Evolutionary conservation across 225 moss, liverwort and hornwort species (phyloP), one percentile per base, ranked within the genome.

Genomic region (Antitrichia curtipendula): DNA sequence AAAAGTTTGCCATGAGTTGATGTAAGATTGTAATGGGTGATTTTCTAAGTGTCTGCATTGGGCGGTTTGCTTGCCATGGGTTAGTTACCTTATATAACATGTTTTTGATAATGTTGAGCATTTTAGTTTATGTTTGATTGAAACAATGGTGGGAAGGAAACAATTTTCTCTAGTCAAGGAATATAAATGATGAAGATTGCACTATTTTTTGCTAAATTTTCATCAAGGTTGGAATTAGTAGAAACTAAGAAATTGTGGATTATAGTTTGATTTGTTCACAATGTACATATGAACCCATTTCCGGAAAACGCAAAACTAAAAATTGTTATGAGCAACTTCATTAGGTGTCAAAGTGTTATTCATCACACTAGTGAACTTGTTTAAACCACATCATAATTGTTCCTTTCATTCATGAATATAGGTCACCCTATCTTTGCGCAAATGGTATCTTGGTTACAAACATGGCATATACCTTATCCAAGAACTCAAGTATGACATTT

Each of bases 381-480:
- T 20, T 19, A 19, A 5, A n/a, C 20, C 5, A 65, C 11, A 65
- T 66, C 7, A n/a, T 6, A n/a, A n/a, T n/a, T n/a, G n/a, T 66
- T 66, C 1, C 22, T 2, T 3, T 66, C 66, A n/a, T n/a, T n/a
- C 11, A 22, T 66, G 2, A 66, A 38, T 38, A 68, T 68, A 68
- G 7, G 2, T 20, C 68, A 12, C 0, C 7, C 12, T n/a, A 68
- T 38, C 22, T 3, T 38, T 66, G 66, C 6, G 7, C 21, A n/a
- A n/a, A n/a, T n/a, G 11, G 5, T 11, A 3, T 0, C 6, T 0
- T 64, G 0, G 9, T 34, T 4, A 1, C 1, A 34, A 64, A 34
- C 3, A n/a, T 2, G 11, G 11, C 0, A 0, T 36, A 36, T 20
- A 11, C 20, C 6, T 36, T n/a, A 64, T 1, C 3, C 0, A 2